Evolutionary conservation across 2,329 filamentous ascomycete species (phyloP).

Genomic region (Fusarium proliferatum): DNA sequence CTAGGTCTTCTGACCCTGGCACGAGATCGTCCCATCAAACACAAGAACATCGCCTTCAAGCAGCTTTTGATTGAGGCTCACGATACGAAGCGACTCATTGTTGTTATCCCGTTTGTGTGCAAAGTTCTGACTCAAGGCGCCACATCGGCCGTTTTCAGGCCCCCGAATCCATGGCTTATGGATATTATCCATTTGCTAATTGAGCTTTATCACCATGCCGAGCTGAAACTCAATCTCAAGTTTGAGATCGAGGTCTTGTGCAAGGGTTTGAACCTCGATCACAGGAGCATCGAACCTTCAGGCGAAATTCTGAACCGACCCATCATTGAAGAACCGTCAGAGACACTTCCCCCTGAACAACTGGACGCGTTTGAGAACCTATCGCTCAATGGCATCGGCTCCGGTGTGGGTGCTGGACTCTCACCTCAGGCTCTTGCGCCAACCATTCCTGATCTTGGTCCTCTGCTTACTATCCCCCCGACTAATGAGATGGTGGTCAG

Average conservation of each 20-base stretch:
- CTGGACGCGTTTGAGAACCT: conserved; percentile 87
- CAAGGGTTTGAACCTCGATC: conserved; percentile 90
- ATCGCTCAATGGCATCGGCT: conserved; percentile 77
- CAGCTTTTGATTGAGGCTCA: conserved; percentile 93
- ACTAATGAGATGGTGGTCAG: conserved; percentile 83
- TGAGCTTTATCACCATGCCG: conserved; percentile 92
- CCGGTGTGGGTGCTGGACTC: conserved; percentile 76
- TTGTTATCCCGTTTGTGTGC: conserved; percentile 97
- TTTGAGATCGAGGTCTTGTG: conserved; percentile 99
- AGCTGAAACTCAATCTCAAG: conserved; percentile 95
- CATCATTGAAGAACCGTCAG: conserved; percentile 69
- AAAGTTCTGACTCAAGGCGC: conserved; percentile 90
- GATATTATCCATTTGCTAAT: conserved; percentile 92
- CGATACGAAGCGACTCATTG: conserved; percentile 88
- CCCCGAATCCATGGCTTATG: conserved; percentile 98
- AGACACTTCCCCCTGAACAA: conserved; percentile 71
- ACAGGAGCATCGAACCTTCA: conserved; percentile 90
- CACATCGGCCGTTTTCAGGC: conserved; percentile 87
- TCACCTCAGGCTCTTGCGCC: conserved; percentile 82
- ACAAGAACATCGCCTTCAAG: conserved; percentile 97
- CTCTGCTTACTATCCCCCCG: conserved; percentile 82
- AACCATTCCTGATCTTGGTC: conserved; percentile 84
- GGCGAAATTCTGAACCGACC: conserved; percentile 84
- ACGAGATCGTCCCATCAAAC: conserved; percentile 93
- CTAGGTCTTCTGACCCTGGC: conserved; percentile 92